Percentiles rank a stretch among this genome's conserved stretches.
phyloP scores from a whole-genome alignment of 768 basidiomycete species.

The Daedaleopsis sinensis region DNA sequence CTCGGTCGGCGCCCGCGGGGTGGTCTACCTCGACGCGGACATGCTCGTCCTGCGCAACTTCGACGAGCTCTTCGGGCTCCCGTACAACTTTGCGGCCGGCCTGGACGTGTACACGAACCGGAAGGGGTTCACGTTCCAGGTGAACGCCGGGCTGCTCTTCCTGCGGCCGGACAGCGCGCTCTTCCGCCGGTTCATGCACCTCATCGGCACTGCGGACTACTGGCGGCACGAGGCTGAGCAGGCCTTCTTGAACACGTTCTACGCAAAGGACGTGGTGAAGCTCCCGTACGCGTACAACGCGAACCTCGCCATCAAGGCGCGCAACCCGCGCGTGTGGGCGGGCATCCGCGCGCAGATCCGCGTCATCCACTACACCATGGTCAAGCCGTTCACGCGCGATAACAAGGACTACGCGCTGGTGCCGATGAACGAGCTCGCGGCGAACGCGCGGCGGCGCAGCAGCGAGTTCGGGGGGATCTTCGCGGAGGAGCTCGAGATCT shows the following conservation, averaged over 20 bases:
- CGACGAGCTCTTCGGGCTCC: conserved; percentile 47
- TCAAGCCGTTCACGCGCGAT: conserved; percentile 31
- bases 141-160: conserved; percentile 45
- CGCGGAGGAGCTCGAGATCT: conserved; percentile 37
- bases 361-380: conserved; percentile 43
- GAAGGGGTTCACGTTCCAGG: conserved; percentile 38
- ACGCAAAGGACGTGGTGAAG: conserved; percentile 36
- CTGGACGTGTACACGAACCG: conserved; percentile 39
- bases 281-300: conserved; percentile 47
- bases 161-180: conserved; percentile 35
- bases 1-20: conserved; percentile 31
- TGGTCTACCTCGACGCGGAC: conserved; percentile 48
- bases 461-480: conserved; percentile 29
- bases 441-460: conserved; percentile 26
- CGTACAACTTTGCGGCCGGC: conserved; percentile 45
- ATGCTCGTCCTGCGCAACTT: conserved; percentile 45
- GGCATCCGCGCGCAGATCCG: conserved; percentile 35
- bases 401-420: conserved; percentile 23
- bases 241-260: conserved; percentile 45
- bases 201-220: conserved; percentile 34
- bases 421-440: conserved; percentile 27
- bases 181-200: conserved; percentile 34
- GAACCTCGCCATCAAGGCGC: conserved; percentile 42
- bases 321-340: conserved; percentile 37
- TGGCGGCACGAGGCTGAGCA: conserved; percentile 41